Evolutionary conservation across 441 rosid species (phyloP).

Genomic region (Erysimum cheiri): DNA sequence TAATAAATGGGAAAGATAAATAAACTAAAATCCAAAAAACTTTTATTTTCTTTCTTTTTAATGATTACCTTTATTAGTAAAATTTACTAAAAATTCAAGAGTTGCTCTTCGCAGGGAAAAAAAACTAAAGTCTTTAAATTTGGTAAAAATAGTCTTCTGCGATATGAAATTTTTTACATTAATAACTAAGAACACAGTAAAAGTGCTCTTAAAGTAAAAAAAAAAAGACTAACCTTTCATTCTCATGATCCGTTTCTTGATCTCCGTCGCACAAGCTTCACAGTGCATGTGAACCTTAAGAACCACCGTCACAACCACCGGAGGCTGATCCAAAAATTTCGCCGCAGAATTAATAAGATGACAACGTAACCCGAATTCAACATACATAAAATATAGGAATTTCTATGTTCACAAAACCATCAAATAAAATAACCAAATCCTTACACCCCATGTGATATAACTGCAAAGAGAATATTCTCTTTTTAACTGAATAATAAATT

Average conservation of each 20-base stretch:
- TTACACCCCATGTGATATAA: slow-evolving; percentile 43
- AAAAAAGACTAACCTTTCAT: slow-evolving; percentile 67
- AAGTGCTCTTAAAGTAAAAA: too few relatives aligned
- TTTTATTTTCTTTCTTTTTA: slow-evolving; percentile 7
- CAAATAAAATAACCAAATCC: slow-evolving; percentile 24
- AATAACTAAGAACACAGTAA: neutral
- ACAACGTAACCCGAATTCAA: slow-evolving; percentile 1
- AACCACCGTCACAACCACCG: slow-evolving; percentile 65
- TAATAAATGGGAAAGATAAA: slow-evolving; percentile 12
- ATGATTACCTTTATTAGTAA: slow-evolving; percentile 20
- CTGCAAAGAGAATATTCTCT: slow-evolving; percentile 41
- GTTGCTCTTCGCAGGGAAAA: neutral
- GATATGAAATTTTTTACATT: neutral
- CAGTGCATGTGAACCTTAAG: slow-evolving; percentile 91
- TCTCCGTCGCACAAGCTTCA: slow-evolving; percentile 86
- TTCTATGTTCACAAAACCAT: neutral
- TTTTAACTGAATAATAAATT: slow-evolving; percentile 5
- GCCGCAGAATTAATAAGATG: slow-evolving; percentile 12
- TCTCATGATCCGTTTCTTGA: slow-evolving; percentile 82
- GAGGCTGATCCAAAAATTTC: slow-evolving; percentile 51
- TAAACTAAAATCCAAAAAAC: neutral
- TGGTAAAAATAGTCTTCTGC: neutral
- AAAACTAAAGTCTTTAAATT: neutral
- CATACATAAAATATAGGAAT: neutral
- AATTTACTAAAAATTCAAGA: neutral